These are phyloP conservation scores for Parietaria judaica DNA, from an alignment of 306 rosid genomes.

Conservation along the genomic window DNA sequence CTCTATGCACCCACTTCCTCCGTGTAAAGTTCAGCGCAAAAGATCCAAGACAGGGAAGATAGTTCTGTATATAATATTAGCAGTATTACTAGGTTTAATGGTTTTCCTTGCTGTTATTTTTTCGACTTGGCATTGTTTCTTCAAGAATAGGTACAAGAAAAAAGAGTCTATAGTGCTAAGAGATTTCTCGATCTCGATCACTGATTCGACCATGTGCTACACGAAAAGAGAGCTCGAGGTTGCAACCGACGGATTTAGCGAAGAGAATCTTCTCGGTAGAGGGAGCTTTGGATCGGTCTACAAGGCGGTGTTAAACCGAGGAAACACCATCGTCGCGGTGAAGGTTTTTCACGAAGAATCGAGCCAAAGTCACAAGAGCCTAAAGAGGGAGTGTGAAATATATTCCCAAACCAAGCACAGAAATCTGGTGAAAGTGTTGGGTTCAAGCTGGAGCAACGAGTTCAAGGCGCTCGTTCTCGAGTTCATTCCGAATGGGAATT, in stretches of 20 bases:
- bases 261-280: constrained; percentile 19
- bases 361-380: constrained; percentile 12
- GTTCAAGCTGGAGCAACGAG: constrained; percentile 17
- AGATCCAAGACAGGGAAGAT: not conserved
- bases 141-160: constrained; percentile 2
- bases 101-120: constrained; percentile 7
- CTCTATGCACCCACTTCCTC: constrained; percentile 13
- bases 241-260: constrained; percentile 20
- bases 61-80: not conserved
- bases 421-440: constrained; percentile 20
- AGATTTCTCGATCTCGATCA: constrained; percentile 1
- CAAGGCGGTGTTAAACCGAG: constrained; percentile 16
- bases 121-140: constrained; percentile 5
- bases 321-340: constrained; percentile 16
- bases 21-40: constrained; percentile 14
- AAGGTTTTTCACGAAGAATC: constrained; percentile 18
- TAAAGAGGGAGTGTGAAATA: constrained; percentile 18
- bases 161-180: not conserved
- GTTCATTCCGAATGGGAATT: constrained; percentile 16
- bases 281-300: constrained; percentile 28
- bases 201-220: constrained; percentile 5
- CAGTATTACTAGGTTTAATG: constrained; percentile 3
- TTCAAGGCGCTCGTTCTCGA: constrained; percentile 26
- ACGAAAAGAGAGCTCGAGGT: constrained; percentile 22
- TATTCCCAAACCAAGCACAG: constrained; percentile 21